A percentile compares a stretch with the other conserved stretches of the same genome.
Conservation (phyloP, 306 rosid genomes). For the Cercis canadensis region DNA sequence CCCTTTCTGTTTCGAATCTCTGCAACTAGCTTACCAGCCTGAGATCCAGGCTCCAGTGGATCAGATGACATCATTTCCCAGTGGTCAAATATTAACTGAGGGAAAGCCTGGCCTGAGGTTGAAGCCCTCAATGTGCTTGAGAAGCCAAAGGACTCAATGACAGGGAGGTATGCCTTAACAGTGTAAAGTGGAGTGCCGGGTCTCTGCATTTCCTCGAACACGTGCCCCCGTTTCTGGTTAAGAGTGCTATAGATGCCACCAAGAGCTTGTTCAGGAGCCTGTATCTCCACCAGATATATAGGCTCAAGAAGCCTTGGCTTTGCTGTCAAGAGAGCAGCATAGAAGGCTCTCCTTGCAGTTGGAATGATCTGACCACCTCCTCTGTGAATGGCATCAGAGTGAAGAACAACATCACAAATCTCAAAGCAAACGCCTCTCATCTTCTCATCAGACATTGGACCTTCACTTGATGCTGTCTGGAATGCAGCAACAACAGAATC, state of each 20-base stretch:
- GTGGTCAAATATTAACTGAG: constrained; percentile 73
- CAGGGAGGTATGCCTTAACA: constrained; percentile 63
- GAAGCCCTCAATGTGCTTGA: constrained; percentile 54
- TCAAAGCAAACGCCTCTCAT: too few relatives aligned
- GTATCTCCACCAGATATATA: too few relatives aligned
- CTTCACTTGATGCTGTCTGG: too few relatives aligned
- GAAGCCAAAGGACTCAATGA: constrained; percentile 61
- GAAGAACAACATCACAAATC: too few relatives aligned
- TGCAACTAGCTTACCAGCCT: constrained; percentile 48
- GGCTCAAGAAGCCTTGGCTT: too few relatives aligned
- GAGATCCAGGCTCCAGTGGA: constrained; percentile 68
- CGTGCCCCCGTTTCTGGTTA: constrained; percentile 67
- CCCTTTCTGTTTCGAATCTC: constrained; percentile 80
- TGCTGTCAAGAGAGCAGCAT: too few relatives aligned
- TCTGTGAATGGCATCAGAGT: too few relatives aligned
- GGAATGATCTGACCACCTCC: too few relatives aligned
- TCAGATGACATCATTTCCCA: constrained; percentile 77
- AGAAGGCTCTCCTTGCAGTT: too few relatives aligned
- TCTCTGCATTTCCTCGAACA: constrained; percentile 66
- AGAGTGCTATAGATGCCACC: constrained; percentile 26
- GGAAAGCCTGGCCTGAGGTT: constrained; percentile 69
- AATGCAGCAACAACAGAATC: too few relatives aligned
- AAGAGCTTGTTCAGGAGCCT: too few relatives aligned
- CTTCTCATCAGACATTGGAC: too few relatives aligned
- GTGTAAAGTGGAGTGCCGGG: constrained; percentile 66